Evolutionary conservation across 2,329 filamentous ascomycete species (phyloP).

Genomic region (Fusarium sambucinum): DNA sequence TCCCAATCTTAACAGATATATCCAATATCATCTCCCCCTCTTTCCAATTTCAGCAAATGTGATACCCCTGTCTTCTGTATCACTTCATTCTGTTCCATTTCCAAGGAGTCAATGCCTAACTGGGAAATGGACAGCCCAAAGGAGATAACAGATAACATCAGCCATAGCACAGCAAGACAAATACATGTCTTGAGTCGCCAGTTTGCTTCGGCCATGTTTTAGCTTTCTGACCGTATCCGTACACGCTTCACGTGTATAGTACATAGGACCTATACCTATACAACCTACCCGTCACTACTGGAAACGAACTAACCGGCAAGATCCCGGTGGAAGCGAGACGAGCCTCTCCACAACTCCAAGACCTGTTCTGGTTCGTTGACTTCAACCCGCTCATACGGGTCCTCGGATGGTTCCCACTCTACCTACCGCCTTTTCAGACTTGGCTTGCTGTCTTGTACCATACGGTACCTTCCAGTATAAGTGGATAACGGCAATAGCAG

Average conservation of each 20-base stretch:
- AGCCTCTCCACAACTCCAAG: slow-evolving; percentile 34
- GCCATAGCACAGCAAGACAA: slow-evolving; percentile 31
- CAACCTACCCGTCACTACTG: not conserved
- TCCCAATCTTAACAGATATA: slow-evolving; percentile 34
- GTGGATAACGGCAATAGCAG: slow-evolving; percentile 29
- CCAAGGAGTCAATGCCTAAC: slow-evolving; percentile 29
- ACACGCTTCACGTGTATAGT: slow-evolving; percentile 7
- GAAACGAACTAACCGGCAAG: slow-evolving; percentile 22
- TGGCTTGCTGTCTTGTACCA: slow-evolving; percentile 10
- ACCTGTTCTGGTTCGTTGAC: slow-evolving; percentile 29
- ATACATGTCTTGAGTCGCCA: slow-evolving; percentile 21
- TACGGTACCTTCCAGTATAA: slow-evolving; percentile 24
- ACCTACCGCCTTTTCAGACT: slow-evolving; percentile 23
- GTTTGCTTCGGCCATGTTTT: slow-evolving; percentile 34
- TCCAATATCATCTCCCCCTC: slow-evolving; percentile 39
- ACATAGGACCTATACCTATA: slow-evolving; percentile 1
- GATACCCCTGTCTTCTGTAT: slow-evolving; percentile 38
- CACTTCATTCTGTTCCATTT: slow-evolving; percentile 38
- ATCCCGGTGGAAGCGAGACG: slow-evolving; percentile 34
- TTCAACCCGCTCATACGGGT: slow-evolving; percentile 21
- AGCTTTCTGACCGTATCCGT: slow-evolving; percentile 29
- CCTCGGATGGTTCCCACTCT: slow-evolving; percentile 28
- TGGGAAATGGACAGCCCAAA: slow-evolving; percentile 21
- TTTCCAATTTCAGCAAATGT: slow-evolving; percentile 29
- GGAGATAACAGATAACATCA: slow-evolving; percentile 17